Evolutionary conservation across 768 basidiomycete genomes (phyloP), one percentile per base, ranked within the genome.

Genomic region (Auriscalpium orientale): DNA sequence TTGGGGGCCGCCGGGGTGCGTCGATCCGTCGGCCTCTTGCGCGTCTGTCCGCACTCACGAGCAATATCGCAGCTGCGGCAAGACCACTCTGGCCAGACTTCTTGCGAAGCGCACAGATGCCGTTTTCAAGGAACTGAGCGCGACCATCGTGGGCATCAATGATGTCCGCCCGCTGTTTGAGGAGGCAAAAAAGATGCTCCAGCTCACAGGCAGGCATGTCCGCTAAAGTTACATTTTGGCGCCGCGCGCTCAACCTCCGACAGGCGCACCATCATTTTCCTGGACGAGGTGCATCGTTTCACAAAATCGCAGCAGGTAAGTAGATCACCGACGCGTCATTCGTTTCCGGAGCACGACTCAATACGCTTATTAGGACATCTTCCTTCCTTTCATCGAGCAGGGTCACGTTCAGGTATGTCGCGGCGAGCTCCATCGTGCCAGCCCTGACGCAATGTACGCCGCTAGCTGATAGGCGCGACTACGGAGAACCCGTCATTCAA

Each of bases 401-500:
- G 91, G 91, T 1, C 78, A 79, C 58, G 80, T 92, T 22, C 86
- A 86, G 70, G 82, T 82, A 47, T 58, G 28, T 28, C 28, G 28
- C 28, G 28, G 28, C 4, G 4, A 28, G 28, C 28, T 28, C 28
- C 28, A 28, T 5, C 28, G 28, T 28, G 28, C 28, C 28, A 2
- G 28, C 28, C 28, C 28, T 28, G 28, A 28, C 28, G 28, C 28
- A 28, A 28, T 28, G 28, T 5, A 1, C 4, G 28, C 18, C 16
- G 37, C 13, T 38, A 86, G 81, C 71, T 91, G 33, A 80, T 91
- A 62, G 89, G 89, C 28, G 89, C 91, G 1, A 94, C 91, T 3
- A 93, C 91, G 1, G 91, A 94, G 68, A 94, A 94, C 59, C 91
- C 91, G 1, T 90, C 88, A 0, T 94, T 94, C 73, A 89, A 87